phyloP scores from a whole-genome alignment of 139 green algal species.

The Micromonas pusilla region DNA sequence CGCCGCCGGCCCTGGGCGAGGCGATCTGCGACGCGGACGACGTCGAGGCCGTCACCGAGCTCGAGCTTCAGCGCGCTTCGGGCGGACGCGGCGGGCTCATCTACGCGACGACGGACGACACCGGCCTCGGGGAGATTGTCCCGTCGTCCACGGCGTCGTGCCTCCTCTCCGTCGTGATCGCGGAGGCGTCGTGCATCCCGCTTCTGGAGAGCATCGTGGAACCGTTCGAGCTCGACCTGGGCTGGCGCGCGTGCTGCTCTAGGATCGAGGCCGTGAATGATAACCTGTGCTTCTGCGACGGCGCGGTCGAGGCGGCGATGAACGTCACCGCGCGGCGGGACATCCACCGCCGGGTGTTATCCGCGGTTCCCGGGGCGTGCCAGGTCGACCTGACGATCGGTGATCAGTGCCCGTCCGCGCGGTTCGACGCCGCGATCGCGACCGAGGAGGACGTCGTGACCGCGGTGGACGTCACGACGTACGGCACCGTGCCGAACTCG shows the following conservation, averaged over 20 bases:
- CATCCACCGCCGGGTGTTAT: neutral
- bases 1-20: neutral
- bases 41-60: neutral
- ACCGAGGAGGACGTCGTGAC: neutral
- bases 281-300: constrained; percentile 6
- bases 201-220: neutral
- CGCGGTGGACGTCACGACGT: neutral
- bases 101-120: neutral
- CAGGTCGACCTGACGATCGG: neutral
- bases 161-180: neutral
- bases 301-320: neutral
- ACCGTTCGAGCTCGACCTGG: neutral
- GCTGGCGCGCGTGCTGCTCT: constrained; percentile 10
- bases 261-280: neutral
- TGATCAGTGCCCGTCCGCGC: neutral
- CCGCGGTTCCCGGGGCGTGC: neutral
- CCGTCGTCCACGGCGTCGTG: neutral
- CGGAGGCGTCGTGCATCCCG: constrained; percentile 11
- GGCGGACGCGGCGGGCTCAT: neutral
- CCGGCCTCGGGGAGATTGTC: neutral
- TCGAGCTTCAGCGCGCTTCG: neutral
- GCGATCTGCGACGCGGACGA: neutral
- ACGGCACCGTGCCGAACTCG: neutral
- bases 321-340: neutral
- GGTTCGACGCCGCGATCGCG: neutral